Base-by-base conservation (phyloP, 2,329 filamentous ascomycete species). In the Trichoderma afroharzianum region DNA sequence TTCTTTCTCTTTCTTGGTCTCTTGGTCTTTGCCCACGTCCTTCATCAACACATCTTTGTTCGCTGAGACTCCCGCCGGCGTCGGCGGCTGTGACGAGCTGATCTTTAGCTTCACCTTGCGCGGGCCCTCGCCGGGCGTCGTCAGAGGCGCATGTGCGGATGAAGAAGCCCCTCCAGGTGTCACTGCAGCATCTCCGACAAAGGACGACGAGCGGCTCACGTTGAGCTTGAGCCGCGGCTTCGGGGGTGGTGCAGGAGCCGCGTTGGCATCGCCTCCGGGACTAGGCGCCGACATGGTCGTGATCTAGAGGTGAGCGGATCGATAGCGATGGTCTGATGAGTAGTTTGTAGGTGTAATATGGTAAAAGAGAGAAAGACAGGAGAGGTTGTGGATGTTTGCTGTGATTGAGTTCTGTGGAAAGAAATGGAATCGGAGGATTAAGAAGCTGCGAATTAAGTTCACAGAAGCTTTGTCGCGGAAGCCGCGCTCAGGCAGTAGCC, bases 71-170 rank as follows among this genome's bases (percentile, higher is more conserved):
- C 76, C 76, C 26, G 78, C 78, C n/a, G 82, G 81, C 15, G 81
- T 83, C 3, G 80, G 72, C 6, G 82, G 81, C 72, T 81, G 80
- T 47, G 82, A 82, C 15, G 80, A 77, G 61, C 78, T 81, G 36
- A 84, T 76, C 72, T 83, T 84, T 74, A 85, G 80, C 76, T 84
- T 85, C 69, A 83, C 78, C 70, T 82, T 83, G 71, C 81, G 80
- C 24, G 75, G 72, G 43, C 77, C 79, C 39, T 81, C 81, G 72
- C 76, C 75, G 18, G 80, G 77, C 14, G 78, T 80, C 21, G 71
- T 68, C 7, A 71, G 63, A 21, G 53, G 71, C 36, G 55, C 57
- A 26, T n/a, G 47, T 15, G 71, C 50, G 18, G 72, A 62, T 4
- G 61, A 30, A 1, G 74, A 36, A 6, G 72, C 33, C 21, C 69